These are phyloP conservation scores for Elymus sibiricus DNA, from an alignment of 176 grass and related monocot species.

Conservation along the genomic window DNA sequence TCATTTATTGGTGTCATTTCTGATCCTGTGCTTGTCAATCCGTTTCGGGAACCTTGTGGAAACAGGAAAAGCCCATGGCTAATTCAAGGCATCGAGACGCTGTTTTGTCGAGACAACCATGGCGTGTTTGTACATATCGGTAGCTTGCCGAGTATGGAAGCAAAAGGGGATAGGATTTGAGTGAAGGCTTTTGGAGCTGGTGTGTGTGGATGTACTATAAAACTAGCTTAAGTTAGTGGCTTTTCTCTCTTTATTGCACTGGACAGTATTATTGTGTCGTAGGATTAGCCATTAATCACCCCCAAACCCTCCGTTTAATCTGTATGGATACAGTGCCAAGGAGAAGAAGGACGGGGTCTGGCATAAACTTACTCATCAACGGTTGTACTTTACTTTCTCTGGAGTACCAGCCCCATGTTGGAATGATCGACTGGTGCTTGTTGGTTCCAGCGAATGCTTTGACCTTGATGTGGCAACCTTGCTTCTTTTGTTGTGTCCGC, in stretches of 20 bases:
- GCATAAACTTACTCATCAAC: slow-evolving; percentile 7
- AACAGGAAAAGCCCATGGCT: slow-evolving; percentile 55
- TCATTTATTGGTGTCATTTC: background rate
- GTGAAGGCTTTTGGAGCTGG: slow-evolving; percentile 35
- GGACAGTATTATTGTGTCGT: slow-evolving; percentile 16
- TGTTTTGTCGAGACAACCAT: slow-evolving; percentile 25
- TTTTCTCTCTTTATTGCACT: slow-evolving; percentile 19
- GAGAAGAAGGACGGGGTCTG: background rate
- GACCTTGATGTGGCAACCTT: background rate
- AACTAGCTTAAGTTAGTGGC: slow-evolving; percentile 57
- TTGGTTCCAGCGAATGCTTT: background rate
- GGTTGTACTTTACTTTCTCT: background rate
- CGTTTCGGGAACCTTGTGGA: background rate
- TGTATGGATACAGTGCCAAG: slow-evolving; percentile 28
- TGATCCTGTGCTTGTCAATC: slow-evolving; percentile 2
- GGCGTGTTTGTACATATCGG: slow-evolving; percentile 53
- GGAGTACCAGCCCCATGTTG: background rate
- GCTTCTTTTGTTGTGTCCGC: background rate
- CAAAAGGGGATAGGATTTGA: slow-evolving; percentile 49
- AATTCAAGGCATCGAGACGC: slow-evolving; percentile 23
- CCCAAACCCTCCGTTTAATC: slow-evolving; percentile 15
- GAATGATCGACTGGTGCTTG: background rate
- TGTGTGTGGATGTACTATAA: slow-evolving; percentile 70
- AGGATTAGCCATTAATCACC: slow-evolving; percentile 39
- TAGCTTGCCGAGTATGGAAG: slow-evolving; percentile 52